Evolutionary conservation across 495 filamentous ascomycete genomes (phyloP), one percentile per base, ranked within the genome.

Genomic region (Coniosporium apollinis): DNA sequence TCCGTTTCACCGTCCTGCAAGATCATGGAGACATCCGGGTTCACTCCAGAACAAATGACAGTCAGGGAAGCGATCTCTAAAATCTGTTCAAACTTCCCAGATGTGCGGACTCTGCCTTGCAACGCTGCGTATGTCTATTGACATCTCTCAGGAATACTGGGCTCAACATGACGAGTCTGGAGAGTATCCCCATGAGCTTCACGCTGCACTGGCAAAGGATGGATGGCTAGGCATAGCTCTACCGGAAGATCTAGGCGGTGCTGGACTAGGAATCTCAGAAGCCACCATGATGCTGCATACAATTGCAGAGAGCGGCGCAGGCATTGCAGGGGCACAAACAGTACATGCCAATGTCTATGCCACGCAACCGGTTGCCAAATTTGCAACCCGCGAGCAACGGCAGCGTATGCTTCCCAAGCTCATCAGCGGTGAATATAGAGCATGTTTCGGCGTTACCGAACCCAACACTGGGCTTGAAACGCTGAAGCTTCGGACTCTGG

Each of bases 201-300:
- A 85, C 49, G 68, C 73, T 2, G 74, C 78, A 0, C 54, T 86
- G 38, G 76, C 80, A n/a, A 69, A 70, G 33, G 77, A 76, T 48
- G 78, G 80, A n/a, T 86, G 79, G 78, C 67, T 89, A 13, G 80
- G 82, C 5, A 82, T 85, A 45, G 78, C 79, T 0, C 57, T 85
- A 14, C 77, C 78, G 0, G 72, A 79, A 50, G 64, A 71, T 5
- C 65, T 81, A 0, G 79, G 81, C 10, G 81, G 79, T 4, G 63
- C 76, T 13, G 76, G 78, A 5, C 56, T 89, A 26, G 81, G 79
- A 48, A 82, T 86, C 33, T 76, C 74, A 13, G 80, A 85, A 49
- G 80, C 81, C 4, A 82, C 78, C 1, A 79, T 83, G 70, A 82
- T 86, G 76, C 66, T 86, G 61, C 80, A 86, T 43, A 80, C 78